Evolutionary conservation across 2,329 filamentous ascomycete species (phyloP).

Genomic region (Cladosporium halotolerans): DNA sequence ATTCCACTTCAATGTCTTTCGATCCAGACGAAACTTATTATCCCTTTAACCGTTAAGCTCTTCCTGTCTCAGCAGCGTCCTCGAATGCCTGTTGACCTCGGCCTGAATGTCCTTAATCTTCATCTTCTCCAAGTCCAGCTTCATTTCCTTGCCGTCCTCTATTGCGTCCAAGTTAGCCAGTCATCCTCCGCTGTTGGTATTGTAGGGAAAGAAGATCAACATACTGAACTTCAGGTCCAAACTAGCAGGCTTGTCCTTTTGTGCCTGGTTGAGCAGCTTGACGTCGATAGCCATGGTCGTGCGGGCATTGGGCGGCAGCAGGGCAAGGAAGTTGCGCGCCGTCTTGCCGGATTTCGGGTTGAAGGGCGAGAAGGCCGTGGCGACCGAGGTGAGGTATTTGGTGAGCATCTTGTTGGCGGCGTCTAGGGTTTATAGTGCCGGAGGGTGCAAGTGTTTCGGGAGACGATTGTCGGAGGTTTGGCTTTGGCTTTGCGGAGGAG

Average conservation of each 20-base stretch:
- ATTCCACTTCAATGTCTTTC: too few species aligned
- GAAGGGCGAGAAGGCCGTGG: conserved; percentile 89
- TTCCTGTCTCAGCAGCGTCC: conserved; percentile 72
- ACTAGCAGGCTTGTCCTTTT: conserved; percentile 60
- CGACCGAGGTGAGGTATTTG: conserved; percentile 77
- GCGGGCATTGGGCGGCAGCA: conserved; percentile 74
- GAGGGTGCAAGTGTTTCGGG: background rate
- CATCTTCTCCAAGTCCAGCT: conserved; percentile 71
- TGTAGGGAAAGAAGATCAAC: conserved; percentile 17
- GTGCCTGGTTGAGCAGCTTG: conserved; percentile 61
- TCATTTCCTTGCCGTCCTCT: conserved; percentile 93
- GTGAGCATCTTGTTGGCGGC: conserved; percentile 62
- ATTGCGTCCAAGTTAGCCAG: conserved; percentile 10
- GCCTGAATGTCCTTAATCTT: conserved; percentile 80
- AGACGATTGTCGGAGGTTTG: conserved; percentile 21
- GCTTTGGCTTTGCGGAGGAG: conserved; percentile 14
- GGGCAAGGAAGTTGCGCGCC: conserved; percentile 79
- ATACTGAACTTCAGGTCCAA: conserved; percentile 81
- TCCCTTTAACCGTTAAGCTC: conserved; percentile 55
- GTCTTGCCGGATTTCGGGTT: conserved; percentile 64
- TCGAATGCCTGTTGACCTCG: conserved; percentile 85
- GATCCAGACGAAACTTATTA: background rate
- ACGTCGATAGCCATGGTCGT: conserved; percentile 70
- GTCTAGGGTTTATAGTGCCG: background rate
- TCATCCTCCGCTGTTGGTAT: background rate